Evolutionary conservation across 1,139 yeast species (phyloP), one percentile per base, ranked within the genome.

Genomic region (Pneumocystis carinii): DNA sequence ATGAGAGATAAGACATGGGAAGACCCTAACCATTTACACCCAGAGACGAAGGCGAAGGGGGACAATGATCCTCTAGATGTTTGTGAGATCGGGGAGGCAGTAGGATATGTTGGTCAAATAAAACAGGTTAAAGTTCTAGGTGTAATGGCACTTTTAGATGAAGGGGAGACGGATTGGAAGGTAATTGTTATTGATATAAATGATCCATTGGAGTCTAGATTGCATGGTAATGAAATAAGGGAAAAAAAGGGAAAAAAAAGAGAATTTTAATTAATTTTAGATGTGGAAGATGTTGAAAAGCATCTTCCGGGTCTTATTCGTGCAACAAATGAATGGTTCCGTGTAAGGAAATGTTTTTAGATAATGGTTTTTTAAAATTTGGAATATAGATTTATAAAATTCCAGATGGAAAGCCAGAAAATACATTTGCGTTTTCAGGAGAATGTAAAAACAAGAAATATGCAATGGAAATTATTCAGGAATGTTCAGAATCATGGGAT

Each of bases 161-260:
- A 90, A 75, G 97, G 97, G 69, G 98, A 92, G 77, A 81, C 96
- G 66, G 98, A 92, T 77, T 92, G 98, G 98, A 92, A 92, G 78
- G 80, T 92, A 67, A 84, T 92, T 70, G 95, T 83, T 61, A 88
- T 92, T 69, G 90, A 90, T 71, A 80, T 82, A 66, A 79, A 82
- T 68, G 97, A 92, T 74, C 90, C 94, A 64, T 77, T 87, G 72
- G 90, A 95, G 59, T 69, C 82, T 58, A 80, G 85, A 74, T 77
- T 92, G 71, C 81, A 87, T 73, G 59, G 59, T 57, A 39, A 2
- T 32, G 14, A 2, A 12, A 2, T 37, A 3, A 27, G 35, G 6
- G 4, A 32, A 19, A 29, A 35, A 15, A 15, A 32, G 19, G 5
- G 17, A 3, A 24, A 19, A 15, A 15, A 15, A 32, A 36, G 5